A percentile compares a stretch with the other conserved stretches of the same genome.
These are phyloP conservation scores for Dactylorhiza incarnata DNA, from an alignment of 106 monocot genomes.

Conservation along the genomic window DNA sequence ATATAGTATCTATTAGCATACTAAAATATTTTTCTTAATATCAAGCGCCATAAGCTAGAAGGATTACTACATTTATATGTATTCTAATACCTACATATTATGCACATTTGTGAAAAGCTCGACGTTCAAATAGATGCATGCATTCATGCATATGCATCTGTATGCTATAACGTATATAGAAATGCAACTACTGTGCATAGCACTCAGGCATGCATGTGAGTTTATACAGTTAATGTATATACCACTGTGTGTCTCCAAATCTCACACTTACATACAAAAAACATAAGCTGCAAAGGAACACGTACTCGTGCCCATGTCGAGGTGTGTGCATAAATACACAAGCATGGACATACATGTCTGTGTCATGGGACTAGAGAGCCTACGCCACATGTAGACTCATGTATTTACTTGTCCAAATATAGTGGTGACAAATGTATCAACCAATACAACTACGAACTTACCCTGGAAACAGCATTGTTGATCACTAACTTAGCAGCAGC, in stretches of 20 bases:
- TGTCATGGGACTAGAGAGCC: no score
- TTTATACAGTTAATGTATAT: no score
- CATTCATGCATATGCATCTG: not conserved
- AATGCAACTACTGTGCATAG: not conserved
- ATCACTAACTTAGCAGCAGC: constrained; percentile 76
- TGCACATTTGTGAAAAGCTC: not conserved
- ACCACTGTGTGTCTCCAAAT: not conserved
- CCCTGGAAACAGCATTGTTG: constrained; percentile 57
- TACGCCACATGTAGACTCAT: no score
- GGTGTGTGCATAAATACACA: not conserved
- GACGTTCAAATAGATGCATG: not conserved
- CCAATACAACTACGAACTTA: constrained; percentile 11
- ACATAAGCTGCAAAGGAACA: not conserved
- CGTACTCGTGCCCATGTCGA: not conserved
- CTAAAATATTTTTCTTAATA: no score
- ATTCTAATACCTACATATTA: not conserved
- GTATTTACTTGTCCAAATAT: not conserved
- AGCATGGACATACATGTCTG: no score
- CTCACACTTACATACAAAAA: not conserved
- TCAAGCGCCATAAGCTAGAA: not conserved
- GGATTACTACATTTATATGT: not conserved
- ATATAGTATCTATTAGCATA: no score
- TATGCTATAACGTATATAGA: not conserved
- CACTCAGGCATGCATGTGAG: no score
- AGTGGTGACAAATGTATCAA: not conserved